Base-by-base conservation (phyloP, 441 rosid species). In the Gossypium schwendimanii region DNA sequence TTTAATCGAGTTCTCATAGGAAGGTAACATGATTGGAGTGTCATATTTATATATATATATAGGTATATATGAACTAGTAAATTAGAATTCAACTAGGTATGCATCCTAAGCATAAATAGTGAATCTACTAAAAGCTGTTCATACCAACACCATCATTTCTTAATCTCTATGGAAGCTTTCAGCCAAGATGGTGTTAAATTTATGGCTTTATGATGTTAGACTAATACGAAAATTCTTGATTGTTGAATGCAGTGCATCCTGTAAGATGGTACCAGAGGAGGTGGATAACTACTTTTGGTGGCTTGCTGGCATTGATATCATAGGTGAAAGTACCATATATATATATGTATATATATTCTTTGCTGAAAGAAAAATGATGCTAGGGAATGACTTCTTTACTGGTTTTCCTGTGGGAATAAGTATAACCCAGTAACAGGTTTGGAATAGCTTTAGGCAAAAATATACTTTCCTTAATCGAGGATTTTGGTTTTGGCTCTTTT, bases 1-100 rank as follows among this genome's bases (percentile, higher is more conserved):
- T 10, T 55, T 66, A 59, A 6, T 63, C n/a, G 57, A 67, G 52
- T 74, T 73, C 58, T 49, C 21, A 57, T 70, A 73, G 71, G 68
- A 54, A 58, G 72, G 57, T 73, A 66, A 49, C 45, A 12, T 10
- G 3, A 55, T 9, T 21, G 60, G 28, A 21, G 5, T 21, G 26
- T 20, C 59, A 54, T 20, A 52, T 52, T 17, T 20, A 52, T 17
- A 52, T 17, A 4, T 4, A 26, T 26, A 26, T 26, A 26, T 26
- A 26, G 31, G 31, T 26, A 26, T 28, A 17, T 17, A 52, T 52
- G 55, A 17, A 15, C 3, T 52, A 17, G 23, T 17, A 15, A 52
- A 54, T 54, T 54, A 54, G 5, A 20, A 54, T 54, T 54, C 59
- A 20, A 20, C 57, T 17, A 52, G 33, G 33, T 4, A 31, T 31